Evolutionary conservation across 306 rosid species (phyloP), one percentile per base, ranked within the genome.

Genomic region (Pyrus communis): DNA sequence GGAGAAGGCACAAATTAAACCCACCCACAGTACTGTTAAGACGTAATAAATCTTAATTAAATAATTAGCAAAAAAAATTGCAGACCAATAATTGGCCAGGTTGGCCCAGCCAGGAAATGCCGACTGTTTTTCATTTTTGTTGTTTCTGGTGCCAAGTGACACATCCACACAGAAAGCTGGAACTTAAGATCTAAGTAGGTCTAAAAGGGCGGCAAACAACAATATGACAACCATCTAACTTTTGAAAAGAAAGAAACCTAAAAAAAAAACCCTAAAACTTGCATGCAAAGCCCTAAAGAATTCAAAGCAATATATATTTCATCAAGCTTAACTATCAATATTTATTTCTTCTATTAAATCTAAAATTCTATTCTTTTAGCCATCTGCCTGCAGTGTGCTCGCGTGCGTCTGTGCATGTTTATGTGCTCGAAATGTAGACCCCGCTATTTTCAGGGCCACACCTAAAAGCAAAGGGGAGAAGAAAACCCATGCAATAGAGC

Each of bases 81-180:
- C 67, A 77, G 67, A 69, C 14, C 59, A 60, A 46, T 58, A 49
- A 54, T 77, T 57, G 55, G 71, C 80, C 83, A 79, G 72, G 75
- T 79, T 83, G 81, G 84, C 70, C 84, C 79, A 76, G 81, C 77
- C 78, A 66, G 75, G 76, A 67, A 43, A 35, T 75, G 81, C 83
- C 78, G 75, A 75, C 78, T 46, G 74, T 57, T 75, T 70, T 73
- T 70, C 38, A 35, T 35, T 21, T 79, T 70, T 70, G 80, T 69
- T 75, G 62, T 45, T 70, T 71, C 73, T 67, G 79, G 66, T 61
- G 79, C 73, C 52, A 42, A 79, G 78, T 83, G 86, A 80, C 86
- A 76, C 77, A 72, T 76, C 70, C 31, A 52, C 69, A 64, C 43
- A 25, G 35, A 61, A 61, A 71, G 28, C 17, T 57, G 30, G 21